phyloP scores from a whole-genome alignment of 2,329 filamentous ascomycete genomes.

The Thelonectria rubi region DNA sequence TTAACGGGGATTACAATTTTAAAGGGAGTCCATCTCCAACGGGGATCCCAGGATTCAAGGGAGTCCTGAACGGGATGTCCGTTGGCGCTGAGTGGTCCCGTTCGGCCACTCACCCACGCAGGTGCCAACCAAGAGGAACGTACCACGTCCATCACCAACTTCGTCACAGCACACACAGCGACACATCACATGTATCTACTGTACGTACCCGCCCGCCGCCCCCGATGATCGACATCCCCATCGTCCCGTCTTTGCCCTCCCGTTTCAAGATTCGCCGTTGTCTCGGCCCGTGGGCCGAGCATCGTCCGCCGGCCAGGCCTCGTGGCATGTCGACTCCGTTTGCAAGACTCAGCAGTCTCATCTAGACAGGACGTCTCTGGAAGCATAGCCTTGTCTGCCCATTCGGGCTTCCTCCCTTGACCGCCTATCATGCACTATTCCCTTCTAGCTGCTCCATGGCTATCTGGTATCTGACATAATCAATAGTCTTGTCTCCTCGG shows the following conservation, averaged over 20 bases:
- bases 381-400: neutral
- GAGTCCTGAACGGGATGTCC: no score
- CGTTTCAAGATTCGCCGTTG: slow-evolving; percentile 21
- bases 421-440: neutral
- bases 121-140: neutral
- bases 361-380: neutral
- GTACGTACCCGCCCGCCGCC: no score
- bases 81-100: no score
- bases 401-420: neutral
- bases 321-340: slow-evolving; percentile 13
- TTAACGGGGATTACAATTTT: no score
- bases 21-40: no score
- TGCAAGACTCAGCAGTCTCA: neutral
- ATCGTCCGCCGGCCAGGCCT: slow-evolving; percentile 14
- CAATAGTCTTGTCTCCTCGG: no score
- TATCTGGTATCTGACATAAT: no score
- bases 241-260: slow-evolving; percentile 6
- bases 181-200: no score
- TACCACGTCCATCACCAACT: neutral
- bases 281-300: slow-evolving; percentile 12
- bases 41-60: no score
- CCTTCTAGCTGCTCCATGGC: no score
- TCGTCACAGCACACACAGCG: no score
- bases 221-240: slow-evolving; percentile 12
- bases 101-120: no score